Evolutionary conservation across 2,329 filamentous ascomycete species (phyloP).

Genomic region (Cytospora schulzeri): DNA sequence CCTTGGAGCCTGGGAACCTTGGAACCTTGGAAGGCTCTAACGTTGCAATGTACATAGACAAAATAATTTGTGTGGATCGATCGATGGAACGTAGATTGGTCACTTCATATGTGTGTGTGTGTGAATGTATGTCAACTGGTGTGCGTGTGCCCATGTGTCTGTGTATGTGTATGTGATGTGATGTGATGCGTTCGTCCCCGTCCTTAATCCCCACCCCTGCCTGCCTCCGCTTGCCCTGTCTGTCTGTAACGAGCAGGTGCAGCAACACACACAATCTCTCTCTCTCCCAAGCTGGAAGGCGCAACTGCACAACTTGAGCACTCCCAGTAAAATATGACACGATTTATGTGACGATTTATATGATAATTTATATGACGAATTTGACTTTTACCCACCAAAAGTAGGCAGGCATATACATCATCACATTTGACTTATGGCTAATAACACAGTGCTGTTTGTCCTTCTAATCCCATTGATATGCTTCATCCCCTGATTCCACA

Average conservation of each 20-base stretch:
- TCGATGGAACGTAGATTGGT: neutral
- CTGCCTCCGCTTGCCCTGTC: too few species aligned
- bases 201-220: neutral
- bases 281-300: neutral
- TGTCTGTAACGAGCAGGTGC: neutral
- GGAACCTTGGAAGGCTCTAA: neutral
- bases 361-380: too few species aligned
- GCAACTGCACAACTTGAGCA: neutral
- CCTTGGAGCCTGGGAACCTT: too few species aligned
- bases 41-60: neutral
- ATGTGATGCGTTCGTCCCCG: neutral
- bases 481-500: too few species aligned
- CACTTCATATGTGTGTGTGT: too few species aligned
- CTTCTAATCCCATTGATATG: neutral
- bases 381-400: neutral
- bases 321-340: too few species aligned
- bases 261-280: too few species aligned
- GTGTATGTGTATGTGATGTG: too few species aligned
- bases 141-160: too few species aligned
- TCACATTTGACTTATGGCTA: neutral
- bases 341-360: too few species aligned
- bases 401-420: neutral
- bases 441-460: slow-evolving; percentile 2
- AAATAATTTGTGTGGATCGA: neutral
- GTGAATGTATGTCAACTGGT: too few species aligned